phyloP scores from a whole-genome alignment of 2,329 filamentous ascomycete species.

The Penicillium freii region DNA sequence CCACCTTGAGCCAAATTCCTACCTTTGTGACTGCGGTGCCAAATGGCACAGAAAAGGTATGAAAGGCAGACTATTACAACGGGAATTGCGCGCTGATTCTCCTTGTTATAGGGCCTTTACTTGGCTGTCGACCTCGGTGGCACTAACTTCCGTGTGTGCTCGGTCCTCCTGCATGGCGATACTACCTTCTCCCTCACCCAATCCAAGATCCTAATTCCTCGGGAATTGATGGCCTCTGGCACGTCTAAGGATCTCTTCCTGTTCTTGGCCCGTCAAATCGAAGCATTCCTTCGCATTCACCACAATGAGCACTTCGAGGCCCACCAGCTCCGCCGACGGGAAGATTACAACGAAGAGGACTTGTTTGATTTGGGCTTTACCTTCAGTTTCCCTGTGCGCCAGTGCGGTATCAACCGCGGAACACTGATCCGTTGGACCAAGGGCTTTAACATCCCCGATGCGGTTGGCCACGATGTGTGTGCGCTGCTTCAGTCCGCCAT shows the following conservation, averaged over 20 bases:
- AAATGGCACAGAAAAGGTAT: conserved; percentile 94
- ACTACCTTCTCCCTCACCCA: conserved; percentile 92
- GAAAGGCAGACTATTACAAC: conserved; percentile 4
- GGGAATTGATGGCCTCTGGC: conserved; percentile 84
- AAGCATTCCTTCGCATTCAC: conserved; percentile 79
- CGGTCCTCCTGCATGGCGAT: conserved; percentile 87
- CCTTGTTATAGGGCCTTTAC: conserved; percentile 70
- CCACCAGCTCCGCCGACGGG: conserved; percentile 62
- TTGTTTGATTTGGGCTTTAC: conserved; percentile 97
- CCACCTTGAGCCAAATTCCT: conserved; percentile 90
- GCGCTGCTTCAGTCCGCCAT: conserved; percentile 85
- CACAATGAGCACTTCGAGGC: conserved; percentile 82
- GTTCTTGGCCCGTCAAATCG: conserved; percentile 91
- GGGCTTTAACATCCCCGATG: conserved; percentile 95
- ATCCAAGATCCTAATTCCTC: conserved; percentile 87
- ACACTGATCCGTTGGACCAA: conserved; percentile 96
- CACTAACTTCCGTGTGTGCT: conserved; percentile 98
- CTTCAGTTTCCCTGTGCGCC: conserved; percentile 94
- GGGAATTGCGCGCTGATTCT: conserved; percentile 16
- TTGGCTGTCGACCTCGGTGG: conserved; percentile 96
- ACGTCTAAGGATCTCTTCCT: conserved; percentile 83
- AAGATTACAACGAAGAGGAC: conserved; percentile 66
- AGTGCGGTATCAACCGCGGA: conserved; percentile 92
- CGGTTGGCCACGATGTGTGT: conserved; percentile 92
- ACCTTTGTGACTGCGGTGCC: conserved; percentile 95